These are phyloP conservation scores for Solanum arcanum DNA, from an alignment of 257 asterid genomes.

Conservation along the genomic window DNA sequence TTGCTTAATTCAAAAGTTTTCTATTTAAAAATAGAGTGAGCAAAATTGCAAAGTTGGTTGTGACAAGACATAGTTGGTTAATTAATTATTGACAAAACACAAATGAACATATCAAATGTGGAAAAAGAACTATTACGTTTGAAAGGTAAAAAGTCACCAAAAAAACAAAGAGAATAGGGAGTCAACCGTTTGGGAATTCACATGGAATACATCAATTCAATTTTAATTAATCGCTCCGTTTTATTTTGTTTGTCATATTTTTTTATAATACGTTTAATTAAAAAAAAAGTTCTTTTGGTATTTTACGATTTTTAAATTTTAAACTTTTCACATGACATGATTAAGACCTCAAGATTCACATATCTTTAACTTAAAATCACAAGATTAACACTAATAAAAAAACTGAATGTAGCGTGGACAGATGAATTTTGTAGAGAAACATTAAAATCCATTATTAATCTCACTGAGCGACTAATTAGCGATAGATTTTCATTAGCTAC, in stretches of 20 bases:
- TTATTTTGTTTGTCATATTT: too few relatives aligned
- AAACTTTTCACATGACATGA: too few relatives aligned
- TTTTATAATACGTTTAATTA: too few relatives aligned
- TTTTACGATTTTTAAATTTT: too few relatives aligned
- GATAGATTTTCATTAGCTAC: too few relatives aligned
- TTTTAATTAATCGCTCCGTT: not conserved
- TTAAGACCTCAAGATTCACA: accelerated
- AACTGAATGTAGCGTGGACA: too few relatives aligned
- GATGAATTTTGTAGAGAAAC: not conserved
- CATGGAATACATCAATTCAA: not conserved
- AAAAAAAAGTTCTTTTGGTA: too few relatives aligned
- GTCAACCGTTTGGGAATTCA: slow-evolving; percentile 9
- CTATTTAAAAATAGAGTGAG: not conserved
- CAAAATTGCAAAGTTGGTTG: not conserved
- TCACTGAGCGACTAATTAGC: not conserved
- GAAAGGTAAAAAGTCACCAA: not conserved
- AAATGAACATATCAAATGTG: not conserved
- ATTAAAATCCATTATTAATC: not conserved
- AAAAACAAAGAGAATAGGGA: not conserved
- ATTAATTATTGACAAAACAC: not conserved
- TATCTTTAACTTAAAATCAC: too few relatives aligned
- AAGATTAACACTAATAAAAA: too few relatives aligned
- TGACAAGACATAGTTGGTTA: not conserved
- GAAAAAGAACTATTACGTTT: not conserved
- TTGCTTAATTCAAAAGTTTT: not conserved